Percentiles rank a stretch among this genome's conserved stretches.
These are phyloP conservation scores for Thozetella sp. DNA, from an alignment of 495 filamentous ascomycete species.

Conservation along the genomic window DNA sequence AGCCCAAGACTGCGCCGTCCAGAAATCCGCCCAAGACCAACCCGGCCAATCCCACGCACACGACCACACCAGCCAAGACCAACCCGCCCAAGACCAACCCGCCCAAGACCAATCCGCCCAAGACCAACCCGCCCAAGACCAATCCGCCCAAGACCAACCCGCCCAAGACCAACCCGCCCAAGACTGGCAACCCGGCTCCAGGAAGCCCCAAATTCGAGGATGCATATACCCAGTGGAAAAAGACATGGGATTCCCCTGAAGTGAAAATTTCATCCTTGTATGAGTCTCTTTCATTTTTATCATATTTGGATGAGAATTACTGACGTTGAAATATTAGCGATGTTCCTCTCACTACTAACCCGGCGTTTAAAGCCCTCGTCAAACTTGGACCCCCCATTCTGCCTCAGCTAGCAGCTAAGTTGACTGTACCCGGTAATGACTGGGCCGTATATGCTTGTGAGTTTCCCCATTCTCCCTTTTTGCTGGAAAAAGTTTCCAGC, in stretches of 20 bases:
- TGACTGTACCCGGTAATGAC: background rate
- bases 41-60: too few relatives aligned
- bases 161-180: background rate
- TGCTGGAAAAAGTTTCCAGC: background rate
- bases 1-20: background rate
- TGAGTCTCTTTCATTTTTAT: background rate
- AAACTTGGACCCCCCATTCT: background rate
- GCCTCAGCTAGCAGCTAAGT: background rate
- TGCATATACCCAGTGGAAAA: background rate
- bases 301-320: background rate
- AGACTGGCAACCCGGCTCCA: background rate
- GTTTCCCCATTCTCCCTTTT: background rate
- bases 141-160: background rate
- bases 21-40: background rate
- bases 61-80: background rate
- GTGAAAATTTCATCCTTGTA: background rate
- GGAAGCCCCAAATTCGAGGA: background rate
- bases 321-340: background rate
- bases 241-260: background rate
- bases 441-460: background rate
- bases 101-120: background rate
- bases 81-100: background rate
- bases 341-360: background rate
- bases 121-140: background rate
- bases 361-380: background rate